Evolutionary conservation across 1,284 basidiomycete species (phyloP), one percentile per base, ranked within the genome.

Genomic region (Tetrapyrgos nigripes): DNA sequence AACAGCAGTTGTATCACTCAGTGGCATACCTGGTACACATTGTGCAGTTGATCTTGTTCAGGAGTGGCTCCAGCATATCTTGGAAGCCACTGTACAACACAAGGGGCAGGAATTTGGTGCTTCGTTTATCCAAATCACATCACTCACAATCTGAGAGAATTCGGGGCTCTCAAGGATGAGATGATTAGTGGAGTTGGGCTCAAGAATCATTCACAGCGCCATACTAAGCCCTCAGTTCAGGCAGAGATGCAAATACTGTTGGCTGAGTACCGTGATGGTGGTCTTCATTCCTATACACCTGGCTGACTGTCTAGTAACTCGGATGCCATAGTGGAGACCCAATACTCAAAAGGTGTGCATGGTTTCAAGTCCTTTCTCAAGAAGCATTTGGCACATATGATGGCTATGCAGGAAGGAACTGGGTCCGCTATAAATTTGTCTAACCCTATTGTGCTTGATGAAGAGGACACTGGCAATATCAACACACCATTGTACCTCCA

Each of bases 71-170:
- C 67, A 68, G 49, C 56, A 29, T 3, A 9, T 52, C 1, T 17
- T 53, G 4, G 61, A 55, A 14, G n/a, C 55, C 1, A 57, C 69
- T 4, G 55, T 62, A 35, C 50, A 62, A n/a, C 37, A 49, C 24
- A 58, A 58, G 24, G 50, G 49, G 1, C 23, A n/a, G 5, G 56
- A 53, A 23, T 64, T 49, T 48, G 61, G 54, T 19, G 28, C 37
- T 1, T 2, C 33, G 1, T 63, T 59, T 48, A 56, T 67, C 3
- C 61, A 64, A 45, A 64, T 8, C 57, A 64, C 23, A 47, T 64
- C 29, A 55, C 69, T 2, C 61, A 60, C 0, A 72, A 73, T 53
- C 56, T 70, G 17, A 6, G 17, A n/a, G 37, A 40, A n/a, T 40
- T 40, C 4, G 37, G 37, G 19, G 6, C 4, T 40, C 17, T 40